Base-by-base conservation (phyloP, 768 basidiomycete genomes). In the Mycena crocata region DNA sequence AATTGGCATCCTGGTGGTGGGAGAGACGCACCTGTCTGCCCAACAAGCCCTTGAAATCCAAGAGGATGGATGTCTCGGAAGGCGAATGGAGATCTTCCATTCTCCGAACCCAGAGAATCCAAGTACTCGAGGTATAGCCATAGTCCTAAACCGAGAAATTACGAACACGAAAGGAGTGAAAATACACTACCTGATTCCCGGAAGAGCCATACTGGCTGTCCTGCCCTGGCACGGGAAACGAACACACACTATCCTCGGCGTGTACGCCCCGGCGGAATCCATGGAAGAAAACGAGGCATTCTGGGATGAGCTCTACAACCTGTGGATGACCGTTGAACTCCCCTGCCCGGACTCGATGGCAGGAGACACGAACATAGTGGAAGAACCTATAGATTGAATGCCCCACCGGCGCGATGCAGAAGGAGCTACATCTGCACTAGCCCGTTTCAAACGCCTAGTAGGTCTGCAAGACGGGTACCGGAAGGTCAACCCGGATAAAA, bases 251-350 rank as follows among this genome's bases (percentile, higher is more conserved):
- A 34, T 73, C 0, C 65, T 76, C 1, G 73, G 59, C 1, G 23
- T 73, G 0, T 76, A 77, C 9, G 72, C 76, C 1, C 76, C 72
- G 0, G 73, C 71, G 5, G 48, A 70, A 0, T 32, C 21, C 1
- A 34, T 12, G 13, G 34, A 6, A 5, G 15, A 67, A 24, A 60
- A 62, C 44, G 0, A 6, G 3, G 23, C 1, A 0, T 77, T 75
- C 62, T 77, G 74, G 74, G 28, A 67, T 2, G 9, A 23, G 14
- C 40, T 64, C 0, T n/a, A 12, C 2, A 6, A 35, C 0, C 4
- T 56, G 14, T 62, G 68, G 63, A 0, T 39, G 1, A 17, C 2
- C 0, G 1, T 28, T 0, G 52, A 66, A 9, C 39, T 71, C 15
- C 65, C 65, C 1, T 30, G 50, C 2, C 68, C 70, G 1, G 66